Evolutionary conservation across 805 yeast genomes (phyloP), one percentile per base, ranked within the genome.

Genomic region (Priceomyces carsonii): DNA sequence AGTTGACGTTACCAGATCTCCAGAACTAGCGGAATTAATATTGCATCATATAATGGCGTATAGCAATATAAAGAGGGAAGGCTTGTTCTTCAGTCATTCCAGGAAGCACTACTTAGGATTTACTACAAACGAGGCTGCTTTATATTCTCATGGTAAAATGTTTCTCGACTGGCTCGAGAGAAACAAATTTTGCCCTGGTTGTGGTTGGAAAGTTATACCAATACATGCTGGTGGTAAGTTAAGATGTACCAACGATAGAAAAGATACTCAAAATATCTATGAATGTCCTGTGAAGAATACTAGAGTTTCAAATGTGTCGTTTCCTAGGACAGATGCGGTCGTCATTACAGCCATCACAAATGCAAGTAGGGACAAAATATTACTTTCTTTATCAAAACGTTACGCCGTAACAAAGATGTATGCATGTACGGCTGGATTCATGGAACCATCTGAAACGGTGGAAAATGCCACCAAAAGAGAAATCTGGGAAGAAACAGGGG

Each of bases 401-500:
- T 76, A 77, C 51, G 77, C 79, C 5, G 44, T 48, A 21, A 51
- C 65, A 38, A 57, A 58, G 29, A 76, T 87, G 80, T 91, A 82
- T 61, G 75, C 91, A 12, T 83, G 95, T 52, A 77, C 95, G 34
- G 96, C 98, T 3, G 99, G 98, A 3, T 93, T 93, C 59, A 80
- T 91, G 78, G 99, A 91, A 58, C 96, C 96, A 1, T 84, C 90
- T 18, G 99, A 91, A 63, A 79, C 95, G 2, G 79, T 91, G 14
- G 98, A 91, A 59, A 82, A 79, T 30, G 93, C 96, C 8, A 85
- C 91, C 15, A 67, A 81, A 29, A 70, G 99, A 44, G 99, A 91
- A 58, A 83, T 86, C 19, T 90, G 93, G 88, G 99, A 91, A 57
- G 99, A 91, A 59, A 82, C 97, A 4, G 99, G 99, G 6, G 84